Evolutionary conservation across 176 grass and related monocot species (phyloP).

Genomic region (Stipa capillata): DNA sequence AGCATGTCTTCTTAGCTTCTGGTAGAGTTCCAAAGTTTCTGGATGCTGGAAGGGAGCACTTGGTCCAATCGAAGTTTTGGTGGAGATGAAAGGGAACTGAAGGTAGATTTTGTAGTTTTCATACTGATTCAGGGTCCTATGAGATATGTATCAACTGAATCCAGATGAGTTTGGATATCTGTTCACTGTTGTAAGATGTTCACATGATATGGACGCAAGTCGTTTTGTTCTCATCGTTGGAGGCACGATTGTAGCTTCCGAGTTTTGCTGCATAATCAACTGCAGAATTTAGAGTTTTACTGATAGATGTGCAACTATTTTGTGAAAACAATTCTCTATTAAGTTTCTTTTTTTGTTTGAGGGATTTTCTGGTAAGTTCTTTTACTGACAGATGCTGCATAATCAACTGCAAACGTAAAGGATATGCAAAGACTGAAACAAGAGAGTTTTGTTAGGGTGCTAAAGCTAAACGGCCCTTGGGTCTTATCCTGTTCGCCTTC

Average conservation of each 20-base stretch:
- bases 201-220: not conserved
- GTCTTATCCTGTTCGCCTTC: too few relatives aligned
- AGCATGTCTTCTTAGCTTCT: not conserved
- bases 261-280: not conserved
- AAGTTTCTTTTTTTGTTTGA: too few relatives aligned
- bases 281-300: not conserved
- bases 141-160: not conserved
- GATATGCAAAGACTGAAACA: too few relatives aligned
- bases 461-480: too few relatives aligned
- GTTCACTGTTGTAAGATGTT: not conserved
- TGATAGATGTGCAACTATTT: not conserved
- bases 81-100: not conserved
- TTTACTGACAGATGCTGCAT: too few relatives aligned
- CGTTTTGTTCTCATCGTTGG: not conserved
- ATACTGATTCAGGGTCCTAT: not conserved
- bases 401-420: too few relatives aligned
- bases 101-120: not conserved
- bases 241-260: not conserved
- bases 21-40: not conserved
- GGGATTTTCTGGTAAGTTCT: too few relatives aligned
- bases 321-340: too few relatives aligned
- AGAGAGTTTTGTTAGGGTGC: too few relatives aligned
- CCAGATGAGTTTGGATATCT: not conserved
- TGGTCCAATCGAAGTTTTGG: not conserved
- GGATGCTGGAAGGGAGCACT: not conserved